phyloP scores from a whole-genome alignment of 441 rosid genomes.

The Pelargonium fulgidum region DNA sequence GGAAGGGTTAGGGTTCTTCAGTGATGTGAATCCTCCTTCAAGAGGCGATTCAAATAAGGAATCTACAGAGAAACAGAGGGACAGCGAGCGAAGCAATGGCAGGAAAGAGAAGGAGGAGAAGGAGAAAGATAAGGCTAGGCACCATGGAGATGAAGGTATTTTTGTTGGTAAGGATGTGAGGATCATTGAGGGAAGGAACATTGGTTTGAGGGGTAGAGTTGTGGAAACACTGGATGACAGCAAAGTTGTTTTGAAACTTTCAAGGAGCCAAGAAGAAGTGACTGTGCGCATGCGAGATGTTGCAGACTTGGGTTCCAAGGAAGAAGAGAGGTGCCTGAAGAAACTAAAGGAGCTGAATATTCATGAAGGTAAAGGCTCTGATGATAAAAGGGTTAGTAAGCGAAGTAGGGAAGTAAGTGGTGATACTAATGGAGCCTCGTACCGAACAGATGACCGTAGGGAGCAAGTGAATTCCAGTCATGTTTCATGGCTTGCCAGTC shows the following conservation, averaged over 20 bases:
- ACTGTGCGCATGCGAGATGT: constrained; percentile 38
- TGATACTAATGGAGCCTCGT: not conserved
- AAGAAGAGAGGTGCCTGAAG: constrained; percentile 59
- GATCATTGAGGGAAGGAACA: constrained; percentile 44
- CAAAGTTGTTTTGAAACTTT: constrained; percentile 40
- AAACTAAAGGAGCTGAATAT: constrained; percentile 38
- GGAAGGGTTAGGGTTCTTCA: constrained; percentile 55
- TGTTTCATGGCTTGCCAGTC: constrained; percentile 59
- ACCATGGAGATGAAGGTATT: constrained; percentile 26
- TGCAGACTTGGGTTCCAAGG: constrained; percentile 58
- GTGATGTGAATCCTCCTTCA: not conserved
- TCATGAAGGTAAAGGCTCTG: constrained; percentile 6
- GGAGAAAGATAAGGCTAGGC: constrained; percentile 18
- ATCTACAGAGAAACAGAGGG: constrained; percentile 8
- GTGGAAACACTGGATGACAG: constrained; percentile 26
- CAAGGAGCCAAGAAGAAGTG: constrained; percentile 35
- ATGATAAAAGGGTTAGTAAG: constrained; percentile 15
- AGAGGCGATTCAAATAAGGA: constrained; percentile 15
- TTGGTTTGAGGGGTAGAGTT: constrained; percentile 53
- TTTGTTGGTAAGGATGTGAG: constrained; percentile 57
- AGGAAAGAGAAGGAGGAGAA: constrained; percentile 14
- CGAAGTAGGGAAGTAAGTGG: constrained; percentile 17
- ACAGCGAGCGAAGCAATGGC: constrained; percentile 7
- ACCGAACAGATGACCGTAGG: not conserved
- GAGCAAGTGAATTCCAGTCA: constrained; percentile 13